Evolutionary conservation across 768 basidiomycete genomes (phyloP).

Genomic region (Tylopilus subfusipes): DNA sequence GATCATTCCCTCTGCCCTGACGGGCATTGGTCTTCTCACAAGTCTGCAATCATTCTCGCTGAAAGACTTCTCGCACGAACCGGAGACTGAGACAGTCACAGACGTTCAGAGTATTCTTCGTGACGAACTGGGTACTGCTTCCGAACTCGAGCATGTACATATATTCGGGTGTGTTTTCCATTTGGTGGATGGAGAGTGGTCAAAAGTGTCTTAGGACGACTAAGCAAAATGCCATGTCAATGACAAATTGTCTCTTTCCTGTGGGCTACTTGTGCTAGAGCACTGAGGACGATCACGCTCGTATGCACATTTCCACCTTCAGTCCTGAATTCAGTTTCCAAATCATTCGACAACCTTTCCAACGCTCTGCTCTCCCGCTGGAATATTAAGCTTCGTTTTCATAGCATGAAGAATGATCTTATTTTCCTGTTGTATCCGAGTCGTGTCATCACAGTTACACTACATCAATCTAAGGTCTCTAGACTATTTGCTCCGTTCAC

Average conservation of each 20-base stretch:
- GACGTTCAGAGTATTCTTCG: not conserved
- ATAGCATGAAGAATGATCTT: conserved; percentile 62
- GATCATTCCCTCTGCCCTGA: not conserved
- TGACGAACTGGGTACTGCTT: not conserved
- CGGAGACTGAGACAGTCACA: too few species aligned
- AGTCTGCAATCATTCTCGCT: conserved; percentile 4
- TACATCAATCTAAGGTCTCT: conserved; percentile 23
- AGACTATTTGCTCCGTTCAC: too few species aligned
- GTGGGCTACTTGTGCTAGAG: too few species aligned
- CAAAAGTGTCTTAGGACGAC: not conserved
- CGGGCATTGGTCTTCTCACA: not conserved
- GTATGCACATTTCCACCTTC: conserved; percentile 44
- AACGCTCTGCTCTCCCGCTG: conserved; percentile 41
- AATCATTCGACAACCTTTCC: conserved; percentile 39
- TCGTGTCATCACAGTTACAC: conserved; percentile 14
- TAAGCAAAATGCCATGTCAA: not conserved
- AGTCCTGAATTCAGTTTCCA: conserved; percentile 42
- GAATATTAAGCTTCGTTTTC: conserved; percentile 59
- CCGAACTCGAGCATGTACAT: not conserved
- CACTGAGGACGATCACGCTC: conserved; percentile 21
- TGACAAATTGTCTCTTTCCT: not conserved
- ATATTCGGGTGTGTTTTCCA: not conserved
- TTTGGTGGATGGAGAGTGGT: conserved; percentile 6
- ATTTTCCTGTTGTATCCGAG: conserved; percentile 19
- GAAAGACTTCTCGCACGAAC: not conserved